Evolutionary conservation across 179 eudicot genomes (phyloP).

Genomic region (Silene coronaria): DNA sequence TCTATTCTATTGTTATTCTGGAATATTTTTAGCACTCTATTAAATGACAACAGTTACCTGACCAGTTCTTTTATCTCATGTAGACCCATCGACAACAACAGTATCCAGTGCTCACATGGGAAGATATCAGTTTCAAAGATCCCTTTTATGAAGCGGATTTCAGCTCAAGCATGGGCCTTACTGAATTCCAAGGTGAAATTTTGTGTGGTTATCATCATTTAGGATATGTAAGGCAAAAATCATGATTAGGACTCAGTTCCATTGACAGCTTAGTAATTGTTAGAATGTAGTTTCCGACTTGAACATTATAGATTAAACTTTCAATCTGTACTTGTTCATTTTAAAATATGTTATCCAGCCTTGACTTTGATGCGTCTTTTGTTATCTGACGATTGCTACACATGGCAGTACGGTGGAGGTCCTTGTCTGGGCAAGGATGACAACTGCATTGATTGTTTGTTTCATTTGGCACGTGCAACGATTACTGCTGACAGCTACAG

Average conservation of each 20-base stretch:
- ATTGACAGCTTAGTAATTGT: background rate
- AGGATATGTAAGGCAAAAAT: background rate
- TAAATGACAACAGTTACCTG: background rate
- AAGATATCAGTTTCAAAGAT: constrained; percentile 75
- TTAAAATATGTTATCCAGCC: background rate
- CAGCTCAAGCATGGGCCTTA: constrained; percentile 77
- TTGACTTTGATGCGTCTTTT: background rate
- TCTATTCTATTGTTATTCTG: background rate
- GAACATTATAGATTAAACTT: background rate
- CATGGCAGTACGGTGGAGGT: constrained; percentile 66
- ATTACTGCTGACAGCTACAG: constrained; percentile 77
- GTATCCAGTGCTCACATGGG: constrained; percentile 68
- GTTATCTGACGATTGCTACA: constrained; percentile 12
- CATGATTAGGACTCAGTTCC: background rate
- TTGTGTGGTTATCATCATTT: background rate
- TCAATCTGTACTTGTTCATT: background rate
- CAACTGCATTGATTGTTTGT: constrained; percentile 62
- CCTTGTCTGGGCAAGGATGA: constrained; percentile 65
- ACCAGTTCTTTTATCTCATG: constrained; percentile 28
- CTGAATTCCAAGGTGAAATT: constrained; percentile 63
- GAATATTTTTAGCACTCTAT: background rate
- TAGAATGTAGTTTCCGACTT: background rate
- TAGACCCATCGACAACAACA: constrained; percentile 72
- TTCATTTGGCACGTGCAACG: constrained; percentile 49
- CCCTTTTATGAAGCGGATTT: constrained; percentile 66